Evolutionary conservation across 345 rosid genomes (phyloP).

Genomic region (Raphanus raphanistrum): DNA sequence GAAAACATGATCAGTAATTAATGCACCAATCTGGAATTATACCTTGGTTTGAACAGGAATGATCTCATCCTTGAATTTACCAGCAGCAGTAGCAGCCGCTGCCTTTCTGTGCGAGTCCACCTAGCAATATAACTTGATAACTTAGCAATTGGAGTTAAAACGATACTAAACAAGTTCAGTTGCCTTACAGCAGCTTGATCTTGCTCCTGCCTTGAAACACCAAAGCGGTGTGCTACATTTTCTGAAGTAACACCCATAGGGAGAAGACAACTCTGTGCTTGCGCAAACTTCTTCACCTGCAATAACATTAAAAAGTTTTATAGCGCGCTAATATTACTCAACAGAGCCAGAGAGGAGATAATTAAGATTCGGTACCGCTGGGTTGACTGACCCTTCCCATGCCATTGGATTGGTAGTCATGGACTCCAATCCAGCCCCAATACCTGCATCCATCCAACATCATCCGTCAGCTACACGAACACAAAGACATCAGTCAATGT

Average conservation of each 20-base stretch:
- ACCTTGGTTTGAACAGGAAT: conserved; percentile 95
- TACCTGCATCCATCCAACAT: conserved; percentile 49
- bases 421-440: conserved; percentile 97
- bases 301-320: conserved; percentile 16
- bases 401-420: conserved; percentile 91
- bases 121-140: conserved; percentile 41
- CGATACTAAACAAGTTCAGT: conserved; percentile 18
- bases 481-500: background rate
- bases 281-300: conserved; percentile 71
- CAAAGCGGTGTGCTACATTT: conserved; percentile 92
- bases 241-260: conserved; percentile 99
- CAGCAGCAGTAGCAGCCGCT: conserved; percentile 94
- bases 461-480: background rate
- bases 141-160: background rate
- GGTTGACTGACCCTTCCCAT: conserved; percentile 92
- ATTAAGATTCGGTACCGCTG: conserved; percentile 55
- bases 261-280: conserved; percentile 92
- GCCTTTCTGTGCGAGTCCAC: conserved; percentile 98
- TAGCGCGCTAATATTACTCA: background rate
- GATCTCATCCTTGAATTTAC: conserved; percentile 94
- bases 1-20: background rate
- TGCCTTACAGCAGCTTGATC: conserved; percentile 97
- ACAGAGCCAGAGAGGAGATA: conserved; percentile 1
- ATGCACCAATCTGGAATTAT: conserved; percentile 1
- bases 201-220: conserved; percentile 92